Percentiles rank a stretch among this genome's conserved stretches.
phyloP scores from a whole-genome alignment of 306 rosid genomes.

The Lotus japonicus region DNA sequence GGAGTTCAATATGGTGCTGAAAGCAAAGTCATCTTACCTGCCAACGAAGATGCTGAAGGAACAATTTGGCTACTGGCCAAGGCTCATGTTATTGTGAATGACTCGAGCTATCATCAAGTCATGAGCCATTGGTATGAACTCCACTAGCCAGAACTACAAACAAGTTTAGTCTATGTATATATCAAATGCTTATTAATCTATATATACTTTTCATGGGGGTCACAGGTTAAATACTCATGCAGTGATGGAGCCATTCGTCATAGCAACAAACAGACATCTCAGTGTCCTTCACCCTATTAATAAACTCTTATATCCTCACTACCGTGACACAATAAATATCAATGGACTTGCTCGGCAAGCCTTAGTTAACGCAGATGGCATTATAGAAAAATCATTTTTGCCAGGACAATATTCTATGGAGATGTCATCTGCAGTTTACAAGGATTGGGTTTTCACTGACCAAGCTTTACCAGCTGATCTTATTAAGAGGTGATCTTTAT shows the following conservation, averaged over 20 bases:
- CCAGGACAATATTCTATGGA: not conserved
- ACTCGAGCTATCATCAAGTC: not conserved
- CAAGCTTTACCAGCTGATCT: conserved; percentile 19
- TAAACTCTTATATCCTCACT: conserved; percentile 12
- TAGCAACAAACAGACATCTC: conserved; percentile 15
- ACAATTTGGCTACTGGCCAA: conserved; percentile 13
- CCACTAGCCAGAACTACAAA: no score
- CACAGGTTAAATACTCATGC: conserved; percentile 21
- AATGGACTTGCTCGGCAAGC: not conserved
- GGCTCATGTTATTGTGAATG: conserved; percentile 6
- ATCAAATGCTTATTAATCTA: not conserved
- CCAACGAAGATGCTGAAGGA: not conserved
- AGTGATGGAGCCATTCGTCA: not conserved
- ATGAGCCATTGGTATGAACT: not conserved
- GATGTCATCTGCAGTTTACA: conserved; percentile 7
- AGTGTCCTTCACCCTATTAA: conserved; percentile 10
- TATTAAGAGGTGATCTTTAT: not conserved
- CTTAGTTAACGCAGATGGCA: not conserved
- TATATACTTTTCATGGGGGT: not conserved
- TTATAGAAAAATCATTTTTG: not conserved
- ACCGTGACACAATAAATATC: not conserved
- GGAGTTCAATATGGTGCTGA: conserved; percentile 40
- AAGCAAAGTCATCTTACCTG: conserved; percentile 33
- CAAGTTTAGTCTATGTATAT: not conserved
- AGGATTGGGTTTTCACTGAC: conserved; percentile 13